Conservation (phyloP, 2,329 filamentous ascomycete genomes). For the Cryoendolithus antarcticus region DNA sequence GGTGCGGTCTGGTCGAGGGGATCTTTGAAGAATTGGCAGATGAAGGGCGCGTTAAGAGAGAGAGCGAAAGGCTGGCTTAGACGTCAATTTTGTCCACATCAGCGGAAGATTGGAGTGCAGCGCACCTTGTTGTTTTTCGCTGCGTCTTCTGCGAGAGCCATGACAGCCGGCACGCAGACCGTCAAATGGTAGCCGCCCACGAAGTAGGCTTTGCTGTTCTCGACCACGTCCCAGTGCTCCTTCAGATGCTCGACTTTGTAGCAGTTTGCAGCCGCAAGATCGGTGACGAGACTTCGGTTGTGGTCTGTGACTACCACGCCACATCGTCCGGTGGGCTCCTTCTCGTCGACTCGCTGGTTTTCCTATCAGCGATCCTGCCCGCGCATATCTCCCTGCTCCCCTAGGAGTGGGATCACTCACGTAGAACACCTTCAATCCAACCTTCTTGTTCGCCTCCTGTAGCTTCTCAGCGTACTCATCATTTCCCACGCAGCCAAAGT, state of each 20-base stretch:
- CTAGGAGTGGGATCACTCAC: no score
- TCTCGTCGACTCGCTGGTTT: constrained; percentile 57
- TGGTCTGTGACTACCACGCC: constrained; percentile 95
- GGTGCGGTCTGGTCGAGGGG: constrained; percentile 72
- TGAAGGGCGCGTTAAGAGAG: constrained; percentile 90
- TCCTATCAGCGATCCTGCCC: no score
- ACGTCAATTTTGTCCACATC: not conserved
- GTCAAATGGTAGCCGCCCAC: constrained; percentile 97
- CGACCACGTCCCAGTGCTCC: constrained; percentile 84
- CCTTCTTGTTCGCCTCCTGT: constrained; percentile 70
- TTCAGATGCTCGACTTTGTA: constrained; percentile 93
- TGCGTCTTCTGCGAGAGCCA: constrained; percentile 83
- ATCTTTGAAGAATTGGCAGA: constrained; percentile 96
- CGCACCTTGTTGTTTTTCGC: constrained; percentile 70
- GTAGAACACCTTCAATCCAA: constrained; percentile 88
- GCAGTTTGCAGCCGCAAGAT: constrained; percentile 91
- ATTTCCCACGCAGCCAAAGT: constrained; percentile 84
- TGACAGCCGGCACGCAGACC: constrained; percentile 80
- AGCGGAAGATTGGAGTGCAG: constrained; percentile 6
- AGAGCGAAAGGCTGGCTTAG: constrained; percentile 56
- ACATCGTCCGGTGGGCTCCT: constrained; percentile 79
- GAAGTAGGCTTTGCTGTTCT: constrained; percentile 81
- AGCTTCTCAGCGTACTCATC: constrained; percentile 93
- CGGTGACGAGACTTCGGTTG: constrained; percentile 88
- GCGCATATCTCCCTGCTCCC: no score